Evolutionary conservation across 2,329 filamentous ascomycete species (phyloP), one percentile per base, ranked within the genome.

Genomic region (Stemphylium lycopersici): DNA sequence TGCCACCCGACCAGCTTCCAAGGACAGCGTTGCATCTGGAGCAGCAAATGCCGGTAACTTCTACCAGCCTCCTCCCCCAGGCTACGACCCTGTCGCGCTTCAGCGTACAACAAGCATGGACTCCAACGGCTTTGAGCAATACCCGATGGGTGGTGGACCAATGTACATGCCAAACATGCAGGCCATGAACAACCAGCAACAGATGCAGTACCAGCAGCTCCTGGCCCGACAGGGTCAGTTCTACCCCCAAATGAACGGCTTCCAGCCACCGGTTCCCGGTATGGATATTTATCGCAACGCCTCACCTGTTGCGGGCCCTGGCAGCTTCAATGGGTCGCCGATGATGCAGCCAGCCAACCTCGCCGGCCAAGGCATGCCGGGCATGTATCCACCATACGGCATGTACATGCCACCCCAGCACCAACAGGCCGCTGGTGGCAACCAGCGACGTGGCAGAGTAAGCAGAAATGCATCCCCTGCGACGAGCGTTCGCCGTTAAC

Each of bases 171-270:
- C 69, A 18, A 70, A 70, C 53, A 73, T 74, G 69, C 76, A 77
- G 37, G 69, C 81, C 10, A 69, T 74, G 58, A 69, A 73, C 16
- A 75, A 73, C 13, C 79, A 78, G 41, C 80, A 83, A 52, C 70
- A 84, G 62, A 67, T 84, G 26, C 84, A 86, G 64, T 87, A 86
- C 62, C 84, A 86, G 62, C 79, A 81, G 66, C 80, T 84, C 63
- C 71, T 84, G 20, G 80, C 81, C 39, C 80, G 53, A 75, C 81
- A 62, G 78, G 55, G 75, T 37, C 78, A 76, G 36, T 77, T 80
- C 50, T 82, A 82, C 56, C 74, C 76, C 2, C 72, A 71, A 45
- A 76, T 83, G 68, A 76, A 79, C 10, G 72, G 72, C 24, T 73
- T 72, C 46, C 66, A 69, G 37, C 69, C 74, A 22, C 70, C 76